phyloP scores from a whole-genome alignment of 306 rosid genomes.

The Pterocarpus macrocarpus region DNA sequence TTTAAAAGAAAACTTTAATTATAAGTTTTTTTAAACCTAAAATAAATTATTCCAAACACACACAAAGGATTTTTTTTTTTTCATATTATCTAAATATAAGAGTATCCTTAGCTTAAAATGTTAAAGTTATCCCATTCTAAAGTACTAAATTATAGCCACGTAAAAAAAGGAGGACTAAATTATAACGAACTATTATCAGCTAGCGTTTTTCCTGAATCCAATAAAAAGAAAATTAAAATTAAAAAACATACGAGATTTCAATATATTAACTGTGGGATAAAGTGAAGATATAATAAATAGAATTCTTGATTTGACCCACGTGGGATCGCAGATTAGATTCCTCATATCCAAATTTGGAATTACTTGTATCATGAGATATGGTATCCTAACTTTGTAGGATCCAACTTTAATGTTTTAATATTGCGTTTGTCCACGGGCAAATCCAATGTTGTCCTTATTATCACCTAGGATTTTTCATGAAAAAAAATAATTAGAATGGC shows the following conservation, averaged over 20 bases:
- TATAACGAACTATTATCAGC: no score
- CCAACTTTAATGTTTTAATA: slow-evolving; percentile 25
- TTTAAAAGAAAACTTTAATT: no score
- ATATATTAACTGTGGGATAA: not conserved
- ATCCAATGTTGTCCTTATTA: slow-evolving; percentile 36
- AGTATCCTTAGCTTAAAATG: no score
- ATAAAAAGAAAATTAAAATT: not conserved
- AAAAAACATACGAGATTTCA: not conserved
- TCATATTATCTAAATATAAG: no score
- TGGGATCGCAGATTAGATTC: slow-evolving; percentile 49
- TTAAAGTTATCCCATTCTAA: no score
- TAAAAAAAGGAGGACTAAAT: no score
- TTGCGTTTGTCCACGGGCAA: slow-evolving; percentile 32
- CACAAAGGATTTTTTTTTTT: no score
- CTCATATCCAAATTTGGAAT: slow-evolving; percentile 43
- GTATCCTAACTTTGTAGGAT: slow-evolving; percentile 35
- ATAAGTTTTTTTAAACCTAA: no score
- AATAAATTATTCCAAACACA: no score
- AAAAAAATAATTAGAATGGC: not conserved
- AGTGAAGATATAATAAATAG: slow-evolving; percentile 3
- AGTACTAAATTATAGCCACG: no score
- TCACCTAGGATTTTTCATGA: not conserved
- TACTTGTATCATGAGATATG: slow-evolving; percentile 19
- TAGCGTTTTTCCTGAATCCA: not conserved
- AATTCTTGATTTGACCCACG: slow-evolving; percentile 44